Evolutionary conservation across 441 rosid genomes (phyloP).

Genomic region (Croton laevigatus): DNA sequence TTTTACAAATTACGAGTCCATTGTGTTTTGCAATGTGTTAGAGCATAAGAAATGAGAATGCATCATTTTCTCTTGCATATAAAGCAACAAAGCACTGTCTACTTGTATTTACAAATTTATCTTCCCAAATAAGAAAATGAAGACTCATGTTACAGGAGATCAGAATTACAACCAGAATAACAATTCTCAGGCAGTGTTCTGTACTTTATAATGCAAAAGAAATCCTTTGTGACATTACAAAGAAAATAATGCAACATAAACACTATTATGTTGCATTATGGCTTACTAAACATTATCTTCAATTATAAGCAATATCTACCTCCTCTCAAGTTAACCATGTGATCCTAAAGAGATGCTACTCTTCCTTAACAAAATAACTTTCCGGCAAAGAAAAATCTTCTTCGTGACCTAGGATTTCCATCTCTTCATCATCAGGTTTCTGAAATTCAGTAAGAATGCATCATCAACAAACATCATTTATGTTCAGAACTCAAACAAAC

Average conservation of each 20-base stretch:
- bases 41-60: no score
- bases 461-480: constrained; percentile 3
- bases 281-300: no score
- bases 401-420: constrained; percentile 70
- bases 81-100: neutral
- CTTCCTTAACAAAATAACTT: constrained; percentile 81
- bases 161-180: constrained; percentile 1
- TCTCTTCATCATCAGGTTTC: constrained; percentile 92
- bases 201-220: no score
- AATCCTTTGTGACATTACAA: no score
- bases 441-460: constrained; percentile 26
- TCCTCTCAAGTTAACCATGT: constrained; percentile 9
- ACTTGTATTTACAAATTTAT: constrained; percentile 16
- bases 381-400: constrained; percentile 87
- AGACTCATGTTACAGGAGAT: neutral
- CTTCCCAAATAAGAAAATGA: neutral
- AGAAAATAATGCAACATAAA: no score
- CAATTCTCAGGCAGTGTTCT: neutral
- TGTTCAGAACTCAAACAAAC: neutral
- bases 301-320: neutral
- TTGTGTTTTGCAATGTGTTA: no score
- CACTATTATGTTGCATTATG: no score
- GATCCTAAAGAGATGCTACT: constrained; percentile 28
- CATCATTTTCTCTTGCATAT: no score
- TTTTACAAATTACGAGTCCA: no score